Percentiles rank a stretch among this genome's conserved stretches.
phyloP scores from a whole-genome alignment of 768 basidiomycete genomes.

The Tylopilus vinaceipallidus region DNA sequence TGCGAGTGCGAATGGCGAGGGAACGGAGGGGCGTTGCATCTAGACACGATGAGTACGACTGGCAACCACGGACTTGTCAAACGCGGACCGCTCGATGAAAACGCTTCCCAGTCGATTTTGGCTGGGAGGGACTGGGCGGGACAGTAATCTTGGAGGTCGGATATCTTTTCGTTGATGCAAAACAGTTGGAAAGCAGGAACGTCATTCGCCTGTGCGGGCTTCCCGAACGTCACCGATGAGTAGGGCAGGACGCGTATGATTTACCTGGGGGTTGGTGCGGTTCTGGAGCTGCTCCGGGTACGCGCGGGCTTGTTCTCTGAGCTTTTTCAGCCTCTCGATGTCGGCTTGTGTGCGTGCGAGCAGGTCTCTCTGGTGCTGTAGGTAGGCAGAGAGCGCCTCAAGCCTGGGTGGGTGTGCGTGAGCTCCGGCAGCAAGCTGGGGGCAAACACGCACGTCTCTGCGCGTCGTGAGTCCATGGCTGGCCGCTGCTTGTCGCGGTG shows the following conservation, averaged over 20 bases:
- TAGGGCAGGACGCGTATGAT: slow-evolving; percentile 5
- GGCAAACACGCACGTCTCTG: slow-evolving; percentile 31
- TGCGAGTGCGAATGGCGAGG: slow-evolving; percentile 41
- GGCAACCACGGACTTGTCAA: not conserved
- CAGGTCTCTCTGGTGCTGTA: slow-evolving; percentile 57
- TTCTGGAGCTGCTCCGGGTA: slow-evolving; percentile 36
- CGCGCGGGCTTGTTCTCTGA: slow-evolving; percentile 39
- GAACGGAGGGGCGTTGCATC: slow-evolving; percentile 54
- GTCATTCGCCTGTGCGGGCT: slow-evolving; percentile 9
- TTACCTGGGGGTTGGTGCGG: slow-evolving; percentile 36
- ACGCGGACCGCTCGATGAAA: slow-evolving; percentile 51
- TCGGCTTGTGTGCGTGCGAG: slow-evolving; percentile 62
- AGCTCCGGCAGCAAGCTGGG: not conserved
- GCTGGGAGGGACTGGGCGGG: slow-evolving; percentile 40
- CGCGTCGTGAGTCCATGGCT: slow-evolving; percentile 33
- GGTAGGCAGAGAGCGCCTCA: slow-evolving; percentile 65
- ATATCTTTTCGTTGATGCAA: slow-evolving; percentile 37
- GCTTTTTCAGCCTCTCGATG: slow-evolving; percentile 51
- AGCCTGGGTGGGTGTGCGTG: slow-evolving; percentile 20
- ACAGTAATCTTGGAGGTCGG: slow-evolving; percentile 44
- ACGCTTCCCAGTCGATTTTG: slow-evolving; percentile 62
- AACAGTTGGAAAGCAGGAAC: slow-evolving; percentile 27
- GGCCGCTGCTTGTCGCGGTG: slow-evolving; percentile 28
- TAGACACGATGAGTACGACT: slow-evolving; percentile 26
- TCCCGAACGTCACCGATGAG: slow-evolving; percentile 22